Base-by-base conservation (phyloP, 164 flowering plant genomes). In the Euptelea pleiosperma region DNA sequence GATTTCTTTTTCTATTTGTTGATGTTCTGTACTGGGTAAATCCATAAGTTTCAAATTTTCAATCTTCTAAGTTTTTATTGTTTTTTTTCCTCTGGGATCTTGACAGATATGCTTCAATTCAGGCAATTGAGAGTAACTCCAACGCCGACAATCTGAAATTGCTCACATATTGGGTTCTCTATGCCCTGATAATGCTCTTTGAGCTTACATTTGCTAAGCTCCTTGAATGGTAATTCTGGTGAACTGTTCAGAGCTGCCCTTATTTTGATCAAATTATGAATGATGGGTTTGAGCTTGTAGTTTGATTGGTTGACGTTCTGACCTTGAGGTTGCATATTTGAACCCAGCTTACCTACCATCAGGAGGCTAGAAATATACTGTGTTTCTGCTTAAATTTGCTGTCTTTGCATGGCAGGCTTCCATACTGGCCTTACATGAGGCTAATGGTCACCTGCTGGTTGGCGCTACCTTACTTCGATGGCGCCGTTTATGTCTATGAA, bases 401-500 rank as follows among this genome's bases (percentile, higher is more conserved):
- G 48, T 45, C 14, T 52, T 21, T 25, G 3, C 35, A 24, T 60
- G 18, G 53, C 71, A 85, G 91, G 86, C 60, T 85, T 15, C 88
- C 86, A 1, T 62, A 81, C 30, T 83, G 91, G 91, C 47, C 76
- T 11, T 79, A 77, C 53, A 67, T 71, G 8, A 82, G 76, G 70
- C 68, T 78, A 41, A 64, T 76, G 21, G 40, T 63, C 25, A 69
- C 72, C 26, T 75, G 76, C 58, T 82, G 85, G 87, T 55, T 82
- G 57, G 81, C 77, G 35, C 52, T 76, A 46, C 87, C 87, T 6
- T 71, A 74, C 67, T 82, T 80, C 72, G 73, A 70, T 51, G 85
- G 87, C 22, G 87, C 85, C 44, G 75, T 81, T 28, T 78, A 82
- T 68, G 83, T 80, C 8, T 82, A 82, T 52, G 77, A 78, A 44